A percentile compares a stretch with the other conserved stretches of the same genome.
These are phyloP conservation scores for Talaromyces borbonicus DNA, from an alignment of 495 filamentous ascomycete genomes.

Conservation along the genomic window DNA sequence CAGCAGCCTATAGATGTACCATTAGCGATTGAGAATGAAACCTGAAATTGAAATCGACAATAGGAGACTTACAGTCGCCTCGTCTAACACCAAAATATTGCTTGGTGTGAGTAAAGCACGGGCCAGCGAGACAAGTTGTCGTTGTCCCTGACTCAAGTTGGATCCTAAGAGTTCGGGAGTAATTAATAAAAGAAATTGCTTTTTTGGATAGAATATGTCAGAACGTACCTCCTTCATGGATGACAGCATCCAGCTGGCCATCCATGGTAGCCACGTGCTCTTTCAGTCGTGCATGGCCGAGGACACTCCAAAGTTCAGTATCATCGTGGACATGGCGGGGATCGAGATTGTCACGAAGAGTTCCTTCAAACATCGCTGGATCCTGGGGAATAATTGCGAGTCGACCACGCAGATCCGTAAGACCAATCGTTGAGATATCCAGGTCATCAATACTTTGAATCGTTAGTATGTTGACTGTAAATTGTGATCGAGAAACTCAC, in stretches of 20 bases:
- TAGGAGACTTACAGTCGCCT: constrained; percentile 60
- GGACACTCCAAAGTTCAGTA: constrained; percentile 93
- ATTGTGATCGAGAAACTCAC: constrained; percentile 16
- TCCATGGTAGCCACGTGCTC: constrained; percentile 85
- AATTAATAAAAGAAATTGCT: neutral
- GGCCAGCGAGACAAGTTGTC: constrained; percentile 86
- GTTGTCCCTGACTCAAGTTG: constrained; percentile 55
- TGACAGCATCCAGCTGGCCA: constrained; percentile 76
- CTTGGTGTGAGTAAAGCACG: constrained; percentile 89
- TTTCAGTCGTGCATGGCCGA: constrained; percentile 91
- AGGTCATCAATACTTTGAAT: constrained; percentile 62
- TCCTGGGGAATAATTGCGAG: constrained; percentile 98
- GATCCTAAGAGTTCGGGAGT: constrained; percentile 31
- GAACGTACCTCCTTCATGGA: constrained; percentile 85
- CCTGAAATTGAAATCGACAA: neutral
- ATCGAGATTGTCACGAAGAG: constrained; percentile 91
- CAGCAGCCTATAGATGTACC: constrained; percentile 53
- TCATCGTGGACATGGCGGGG: constrained; percentile 93
- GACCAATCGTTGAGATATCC: constrained; percentile 82
- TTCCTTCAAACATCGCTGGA: constrained; percentile 93
- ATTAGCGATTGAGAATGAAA: constrained; percentile 5
- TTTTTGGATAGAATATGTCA: neutral
- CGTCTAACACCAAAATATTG: constrained; percentile 94
- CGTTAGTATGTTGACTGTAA: constrained; percentile 12
- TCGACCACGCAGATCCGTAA: constrained; percentile 79